Percentiles rank a stretch among this genome's conserved stretches.
Evolutionary conservation across 2,329 filamentous ascomycete genomes (phyloP).

Genomic region (Helicocarpus griseus): DNA sequence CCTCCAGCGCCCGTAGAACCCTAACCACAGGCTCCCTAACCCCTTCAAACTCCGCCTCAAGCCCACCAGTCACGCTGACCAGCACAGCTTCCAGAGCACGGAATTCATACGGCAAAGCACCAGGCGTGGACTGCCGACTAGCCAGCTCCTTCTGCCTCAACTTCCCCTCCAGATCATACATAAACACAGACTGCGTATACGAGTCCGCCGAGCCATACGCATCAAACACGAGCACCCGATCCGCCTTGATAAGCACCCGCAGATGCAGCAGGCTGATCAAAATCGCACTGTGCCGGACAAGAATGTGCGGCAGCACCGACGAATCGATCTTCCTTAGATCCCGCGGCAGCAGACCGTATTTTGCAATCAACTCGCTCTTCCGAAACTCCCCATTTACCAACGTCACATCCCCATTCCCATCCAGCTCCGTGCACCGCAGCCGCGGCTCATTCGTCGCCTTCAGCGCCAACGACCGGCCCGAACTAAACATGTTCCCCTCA

Average conservation of each 20-base stretch:
- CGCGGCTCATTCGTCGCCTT: constrained; percentile 78
- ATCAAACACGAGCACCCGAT: constrained; percentile 90
- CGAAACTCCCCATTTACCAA: constrained; percentile 93
- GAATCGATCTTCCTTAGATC: constrained; percentile 97
- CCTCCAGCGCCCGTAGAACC: constrained; percentile 81
- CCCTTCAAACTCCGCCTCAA: constrained; percentile 90
- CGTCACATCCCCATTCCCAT: constrained; percentile 84
- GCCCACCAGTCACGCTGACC: constrained; percentile 80
- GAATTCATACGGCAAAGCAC: constrained; percentile 83
- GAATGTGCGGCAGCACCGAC: constrained; percentile 86
- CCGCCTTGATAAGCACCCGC: constrained; percentile 87
- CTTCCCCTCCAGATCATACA: constrained; percentile 93
- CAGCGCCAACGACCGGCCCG: constrained; percentile 58
- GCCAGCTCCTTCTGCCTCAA: constrained; percentile 60
- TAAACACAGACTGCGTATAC: constrained; percentile 91
- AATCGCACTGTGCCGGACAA: constrained; percentile 86
- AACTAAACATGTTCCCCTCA: constrained; percentile 55
- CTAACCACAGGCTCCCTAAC: constrained; percentile 86
- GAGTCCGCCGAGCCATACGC: constrained; percentile 91
- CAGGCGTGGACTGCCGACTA: constrained; percentile 40
- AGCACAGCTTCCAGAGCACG: constrained; percentile 89
- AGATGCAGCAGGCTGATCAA: constrained; percentile 94
- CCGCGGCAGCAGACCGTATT: constrained; percentile 87
- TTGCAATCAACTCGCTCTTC: constrained; percentile 93
- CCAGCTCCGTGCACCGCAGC: constrained; percentile 87